phyloP scores from a whole-genome alignment of 1,139 yeast species.

The Magnusiomyces fungicola region DNA sequence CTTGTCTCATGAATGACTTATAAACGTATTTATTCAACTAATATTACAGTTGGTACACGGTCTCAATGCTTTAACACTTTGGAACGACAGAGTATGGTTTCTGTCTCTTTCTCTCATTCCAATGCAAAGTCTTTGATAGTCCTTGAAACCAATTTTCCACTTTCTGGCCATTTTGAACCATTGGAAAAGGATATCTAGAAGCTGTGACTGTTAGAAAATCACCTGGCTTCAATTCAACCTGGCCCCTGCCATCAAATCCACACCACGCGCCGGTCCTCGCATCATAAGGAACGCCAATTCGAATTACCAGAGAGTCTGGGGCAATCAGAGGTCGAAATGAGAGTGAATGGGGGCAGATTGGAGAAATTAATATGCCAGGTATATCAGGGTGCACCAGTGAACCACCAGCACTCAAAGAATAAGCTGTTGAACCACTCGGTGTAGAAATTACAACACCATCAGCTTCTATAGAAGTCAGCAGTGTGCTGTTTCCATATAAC shows the following conservation, averaged over 20 bases:
- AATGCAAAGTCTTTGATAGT: conserved; percentile 42
- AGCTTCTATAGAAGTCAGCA: conserved; percentile 76
- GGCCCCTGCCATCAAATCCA: conserved; percentile 69
- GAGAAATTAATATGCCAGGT: conserved; percentile 72
- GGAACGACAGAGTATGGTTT: conserved; percentile 7
- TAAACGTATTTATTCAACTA: not conserved
- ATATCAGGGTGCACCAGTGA: conserved; percentile 81
- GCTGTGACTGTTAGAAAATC: conserved; percentile 68
- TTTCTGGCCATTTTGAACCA: conserved; percentile 44
- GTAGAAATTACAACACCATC: conserved; percentile 82
- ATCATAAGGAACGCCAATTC: conserved; percentile 59
- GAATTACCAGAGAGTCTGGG: conserved; percentile 61
- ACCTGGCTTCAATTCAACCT: conserved; percentile 60
- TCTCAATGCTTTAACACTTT: not conserved
- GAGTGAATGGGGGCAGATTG: conserved; percentile 79
- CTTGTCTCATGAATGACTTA: not conserved
- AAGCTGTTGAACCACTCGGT: conserved; percentile 90
- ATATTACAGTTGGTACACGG: not conserved
- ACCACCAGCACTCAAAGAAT: conserved; percentile 82
- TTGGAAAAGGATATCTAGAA: conserved; percentile 67
- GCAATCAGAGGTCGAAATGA: conserved; percentile 76
- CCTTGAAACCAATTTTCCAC: conserved; percentile 45
- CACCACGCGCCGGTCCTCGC: conserved; percentile 74
- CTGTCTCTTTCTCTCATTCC: conserved; percentile 49
- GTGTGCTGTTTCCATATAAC: conserved; percentile 66